phyloP scores from a whole-genome alignment of 192 early-diverging fungal genomes.

The Dissophora globulifera region DNA sequence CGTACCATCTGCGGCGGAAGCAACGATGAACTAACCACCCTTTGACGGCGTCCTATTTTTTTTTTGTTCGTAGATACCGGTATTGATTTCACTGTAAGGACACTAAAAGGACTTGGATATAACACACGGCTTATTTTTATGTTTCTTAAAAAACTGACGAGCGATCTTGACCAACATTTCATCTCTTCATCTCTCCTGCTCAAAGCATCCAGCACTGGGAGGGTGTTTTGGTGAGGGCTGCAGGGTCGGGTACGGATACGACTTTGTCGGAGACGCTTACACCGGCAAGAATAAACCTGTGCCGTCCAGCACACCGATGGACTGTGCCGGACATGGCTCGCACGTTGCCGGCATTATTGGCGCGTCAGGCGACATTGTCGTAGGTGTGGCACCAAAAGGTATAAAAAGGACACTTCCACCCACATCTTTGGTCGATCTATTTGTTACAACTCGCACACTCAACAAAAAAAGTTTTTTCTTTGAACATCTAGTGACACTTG shows the following conservation, averaged over 20 bases:
- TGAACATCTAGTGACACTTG: constrained; percentile 61
- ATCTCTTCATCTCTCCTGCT: no score
- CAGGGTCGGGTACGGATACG: constrained; percentile 64
- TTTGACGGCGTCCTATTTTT: not conserved
- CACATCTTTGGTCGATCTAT: no score
- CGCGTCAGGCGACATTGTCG: constrained; percentile 60
- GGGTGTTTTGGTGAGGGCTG: constrained; percentile 65
- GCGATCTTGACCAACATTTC: no score
- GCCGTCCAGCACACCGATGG: constrained; percentile 63
- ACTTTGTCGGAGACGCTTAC: constrained; percentile 67
- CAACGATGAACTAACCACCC: not conserved
- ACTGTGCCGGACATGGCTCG: constrained; percentile 74
- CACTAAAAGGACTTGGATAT: no score
- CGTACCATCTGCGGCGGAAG: no score
- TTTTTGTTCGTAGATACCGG: constrained; percentile 37
- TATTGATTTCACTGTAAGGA: constrained; percentile 56
- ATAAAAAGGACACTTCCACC: no score
- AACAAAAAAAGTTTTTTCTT: no score
- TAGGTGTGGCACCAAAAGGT: constrained; percentile 86
- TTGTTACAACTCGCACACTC: constrained; percentile 86
- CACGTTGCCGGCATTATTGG: constrained; percentile 78
- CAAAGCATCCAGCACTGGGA: constrained; percentile 66
- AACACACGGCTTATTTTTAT: no score
- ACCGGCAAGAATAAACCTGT: constrained; percentile 49
- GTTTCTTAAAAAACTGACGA: no score